Evolutionary conservation across 2,329 filamentous ascomycete genomes (phyloP), one percentile per base, ranked within the genome.

Genomic region (Botrytis aclada): DNA sequence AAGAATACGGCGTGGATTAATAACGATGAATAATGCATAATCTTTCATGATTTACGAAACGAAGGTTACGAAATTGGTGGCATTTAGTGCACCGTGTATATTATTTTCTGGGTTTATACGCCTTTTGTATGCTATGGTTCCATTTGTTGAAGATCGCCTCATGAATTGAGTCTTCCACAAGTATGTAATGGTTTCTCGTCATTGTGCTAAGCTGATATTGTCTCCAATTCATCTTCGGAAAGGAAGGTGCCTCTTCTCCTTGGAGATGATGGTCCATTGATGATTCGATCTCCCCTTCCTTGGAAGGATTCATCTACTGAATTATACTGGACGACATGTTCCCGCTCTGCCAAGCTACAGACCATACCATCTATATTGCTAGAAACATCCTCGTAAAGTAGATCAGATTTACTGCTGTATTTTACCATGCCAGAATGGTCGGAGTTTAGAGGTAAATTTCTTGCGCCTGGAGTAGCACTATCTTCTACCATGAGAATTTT

Each of bases 391-490:
- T 72, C 64, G 16, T 70, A 72, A 20, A 39, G 4, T 16, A 45
- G 20, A 4, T 72, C 65, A 5, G 56, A 32, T 37, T 18, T n/a
- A 16, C 65, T 70, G 16, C 34, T 54, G 29, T 69, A 72, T 29
- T 72, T 72, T 9, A 72, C 71, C 64, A 72, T 69, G 2, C 45
- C 65, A 18, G 71, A 72, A 69, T 72, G 71, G 25, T 72, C 65
- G 4, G 71, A 54, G 16, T 72, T 56, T 4, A 63, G 10, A 8
- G 64, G 56, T 32, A 72, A 12, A 43, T 61, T 72, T 32, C 25
- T 32, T 7, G 70, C 70, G 4, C 70, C 70, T 22, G 62, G 70
- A 16, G 62, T 72, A 4, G n/a, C 62, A 10, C 39, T 69, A 60
- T 67, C 62, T 22, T 60, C 25, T 39, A 72, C 70, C 70, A 72